Percentiles rank a stretch among this genome's conserved stretches.
phyloP scores from a whole-genome alignment of 176 grass and related monocot species.

The Musa itinerans region DNA sequence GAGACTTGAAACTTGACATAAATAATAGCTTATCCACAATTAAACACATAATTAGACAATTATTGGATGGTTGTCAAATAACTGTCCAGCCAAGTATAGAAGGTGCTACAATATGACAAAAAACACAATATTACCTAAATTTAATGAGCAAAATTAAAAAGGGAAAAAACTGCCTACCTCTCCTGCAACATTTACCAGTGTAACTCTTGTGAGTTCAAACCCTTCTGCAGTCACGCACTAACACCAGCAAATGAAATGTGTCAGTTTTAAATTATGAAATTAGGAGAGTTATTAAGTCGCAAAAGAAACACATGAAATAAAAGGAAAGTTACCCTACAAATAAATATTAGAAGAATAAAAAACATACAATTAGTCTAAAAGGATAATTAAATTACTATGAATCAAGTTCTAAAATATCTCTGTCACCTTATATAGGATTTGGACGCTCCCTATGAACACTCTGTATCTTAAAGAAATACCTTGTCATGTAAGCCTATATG shows the following conservation, averaged over 20 bases:
- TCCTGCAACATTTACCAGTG: slow-evolving; percentile 85
- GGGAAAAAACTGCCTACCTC: slow-evolving; percentile 36
- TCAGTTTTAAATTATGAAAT: background rate
- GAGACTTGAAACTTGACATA: background rate
- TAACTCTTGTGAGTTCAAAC: slow-evolving; percentile 94
- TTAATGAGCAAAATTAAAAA: background rate
- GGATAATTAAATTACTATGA: background rate
- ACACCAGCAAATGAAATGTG: slow-evolving; percentile 28
- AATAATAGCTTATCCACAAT: slow-evolving; percentile 14
- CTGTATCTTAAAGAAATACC: too few relatives aligned
- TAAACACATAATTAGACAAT: slow-evolving; percentile 4
- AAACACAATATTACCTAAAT: background rate
- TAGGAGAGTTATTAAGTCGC: background rate
- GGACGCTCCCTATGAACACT: too few relatives aligned
- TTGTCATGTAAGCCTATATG: too few relatives aligned
- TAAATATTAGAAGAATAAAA: background rate
- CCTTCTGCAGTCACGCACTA: slow-evolving; percentile 80
- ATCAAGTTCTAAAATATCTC: background rate
- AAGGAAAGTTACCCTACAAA: background rate
- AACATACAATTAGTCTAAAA: background rate
- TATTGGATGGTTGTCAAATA: too few relatives aligned
- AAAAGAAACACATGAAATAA: background rate
- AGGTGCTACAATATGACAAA: background rate
- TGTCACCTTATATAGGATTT: too few relatives aligned
- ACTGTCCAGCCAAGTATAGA: too few relatives aligned